Evolutionary conservation across 176 grass and related monocot species (phyloP).

Genomic region (Calamus simplicifolius): DNA sequence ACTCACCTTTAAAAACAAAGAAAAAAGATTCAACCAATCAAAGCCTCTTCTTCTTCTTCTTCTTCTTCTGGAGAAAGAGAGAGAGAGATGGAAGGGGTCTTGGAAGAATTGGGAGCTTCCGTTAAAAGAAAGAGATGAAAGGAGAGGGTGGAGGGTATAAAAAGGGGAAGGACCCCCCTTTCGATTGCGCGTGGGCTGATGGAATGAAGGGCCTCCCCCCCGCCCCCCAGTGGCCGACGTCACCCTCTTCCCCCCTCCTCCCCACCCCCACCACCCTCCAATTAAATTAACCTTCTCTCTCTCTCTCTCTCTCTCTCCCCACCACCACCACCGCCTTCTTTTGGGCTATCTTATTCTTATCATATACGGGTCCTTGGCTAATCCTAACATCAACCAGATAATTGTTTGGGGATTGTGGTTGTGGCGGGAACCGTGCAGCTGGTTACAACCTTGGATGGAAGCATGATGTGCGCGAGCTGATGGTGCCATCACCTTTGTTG

Average conservation of each 20-base stretch:
- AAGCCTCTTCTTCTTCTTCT: not conserved
- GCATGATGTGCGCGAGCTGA: conserved; percentile 7
- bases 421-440: conserved; percentile 8
- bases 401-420: conserved; percentile 20
- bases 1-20: not conserved
- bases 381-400: conserved; percentile 28
- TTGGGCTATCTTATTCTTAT: not conserved
- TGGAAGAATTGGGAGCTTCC: not conserved
- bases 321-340: not conserved
- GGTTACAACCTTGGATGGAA: conserved; percentile 3
- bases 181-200: conserved; percentile 59
- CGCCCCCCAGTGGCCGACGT: conserved; percentile 23
- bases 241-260: conserved; percentile 14
- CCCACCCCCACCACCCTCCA: not conserved
- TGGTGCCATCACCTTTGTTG: not conserved
- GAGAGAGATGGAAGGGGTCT: too few relatives aligned
- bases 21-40: not conserved
- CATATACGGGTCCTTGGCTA: not conserved
- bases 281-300: conserved; percentile 14
- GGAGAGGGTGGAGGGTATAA: conserved; percentile 11
- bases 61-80: not conserved
- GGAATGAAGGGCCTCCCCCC: conserved; percentile 37
- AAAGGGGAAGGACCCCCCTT: conserved; percentile 16
- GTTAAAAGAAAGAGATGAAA: conserved; percentile 9
- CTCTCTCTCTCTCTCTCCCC: not conserved